Percentiles rank a stretch among this genome's conserved stretches.
phyloP scores from a whole-genome alignment of 768 basidiomycete genomes.

The Xerocomus potaroensis region DNA sequence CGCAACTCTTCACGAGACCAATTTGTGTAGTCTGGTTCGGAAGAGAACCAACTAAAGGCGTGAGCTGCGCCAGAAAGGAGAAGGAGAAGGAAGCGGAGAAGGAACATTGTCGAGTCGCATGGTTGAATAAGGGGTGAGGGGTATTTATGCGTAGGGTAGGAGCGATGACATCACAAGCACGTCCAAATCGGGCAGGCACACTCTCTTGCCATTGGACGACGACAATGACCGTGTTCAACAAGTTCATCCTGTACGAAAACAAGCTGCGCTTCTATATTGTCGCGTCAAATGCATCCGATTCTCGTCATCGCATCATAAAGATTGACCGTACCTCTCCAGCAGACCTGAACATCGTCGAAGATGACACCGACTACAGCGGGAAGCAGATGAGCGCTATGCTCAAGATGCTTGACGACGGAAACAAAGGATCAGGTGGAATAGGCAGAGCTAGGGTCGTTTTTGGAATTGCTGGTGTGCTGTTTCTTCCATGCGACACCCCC shows the following conservation, averaged over 20 bases:
- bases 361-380: constrained; percentile 82
- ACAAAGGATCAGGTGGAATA: constrained; percentile 81
- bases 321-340: constrained; percentile 82
- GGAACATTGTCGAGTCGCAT: constrained; percentile 5
- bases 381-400: constrained; percentile 88
- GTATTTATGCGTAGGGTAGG: constrained; percentile 4
- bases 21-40: constrained; percentile 33
- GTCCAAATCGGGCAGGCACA: constrained; percentile 6
- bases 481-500: too few species aligned
- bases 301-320: constrained; percentile 88
- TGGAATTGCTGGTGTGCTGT: constrained; percentile 66
- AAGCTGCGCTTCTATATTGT: constrained; percentile 87
- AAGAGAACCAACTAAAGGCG: constrained; percentile 51
- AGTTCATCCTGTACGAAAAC: constrained; percentile 93
- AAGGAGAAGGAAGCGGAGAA: constrained; percentile 20
- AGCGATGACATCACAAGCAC: constrained; percentile 24
- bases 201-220: neutral
- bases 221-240: constrained; percentile 45
- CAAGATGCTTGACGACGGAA: constrained; percentile 95
- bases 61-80: constrained; percentile 36
- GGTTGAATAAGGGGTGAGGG: too few species aligned
- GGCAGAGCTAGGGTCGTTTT: constrained; percentile 77
- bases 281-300: constrained; percentile 84
- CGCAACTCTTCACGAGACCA: constrained; percentile 68
- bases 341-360: constrained; percentile 76